Percentiles rank a stretch among this genome's conserved stretches.
Conservation (phyloP, 208 protist species). For the Balamuthia mandrillaris region DNA sequence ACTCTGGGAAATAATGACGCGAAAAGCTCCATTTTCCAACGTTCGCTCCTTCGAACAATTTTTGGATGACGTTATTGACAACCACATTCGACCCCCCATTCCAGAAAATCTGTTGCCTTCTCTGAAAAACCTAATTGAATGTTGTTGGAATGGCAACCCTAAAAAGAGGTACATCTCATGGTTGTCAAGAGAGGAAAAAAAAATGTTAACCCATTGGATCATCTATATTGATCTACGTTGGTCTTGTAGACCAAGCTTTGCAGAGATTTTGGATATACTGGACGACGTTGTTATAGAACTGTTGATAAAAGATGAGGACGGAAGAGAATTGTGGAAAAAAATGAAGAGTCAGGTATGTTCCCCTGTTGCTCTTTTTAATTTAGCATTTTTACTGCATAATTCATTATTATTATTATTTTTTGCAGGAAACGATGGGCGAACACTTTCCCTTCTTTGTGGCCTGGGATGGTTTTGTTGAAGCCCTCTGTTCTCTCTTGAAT, state of each 20-base stretch:
- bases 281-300: constrained; percentile 6
- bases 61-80: constrained; percentile 8
- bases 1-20: not conserved
- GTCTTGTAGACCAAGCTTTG: not conserved
- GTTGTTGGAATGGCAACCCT: constrained; percentile 1
- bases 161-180: constrained; percentile 12
- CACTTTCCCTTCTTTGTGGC: constrained; percentile 25
- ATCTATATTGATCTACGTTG: not conserved
- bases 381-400: no score
- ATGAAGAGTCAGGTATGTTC: not conserved
- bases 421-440: not conserved
- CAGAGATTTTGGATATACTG: constrained; percentile 1
- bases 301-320: constrained; percentile 3
- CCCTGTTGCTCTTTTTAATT: not conserved
- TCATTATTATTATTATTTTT: not conserved
- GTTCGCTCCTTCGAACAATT: constrained; percentile 11
- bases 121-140: not conserved
- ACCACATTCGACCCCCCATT: constrained; percentile 14
- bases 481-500: not conserved
- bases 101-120: not conserved
- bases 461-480: not conserved
- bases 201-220: not conserved
- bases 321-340: not conserved
- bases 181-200: not conserved
- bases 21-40: constrained; percentile 18